Base-by-base conservation (phyloP, 1,284 basidiomycete species). In the Trametes pubescens region DNA sequence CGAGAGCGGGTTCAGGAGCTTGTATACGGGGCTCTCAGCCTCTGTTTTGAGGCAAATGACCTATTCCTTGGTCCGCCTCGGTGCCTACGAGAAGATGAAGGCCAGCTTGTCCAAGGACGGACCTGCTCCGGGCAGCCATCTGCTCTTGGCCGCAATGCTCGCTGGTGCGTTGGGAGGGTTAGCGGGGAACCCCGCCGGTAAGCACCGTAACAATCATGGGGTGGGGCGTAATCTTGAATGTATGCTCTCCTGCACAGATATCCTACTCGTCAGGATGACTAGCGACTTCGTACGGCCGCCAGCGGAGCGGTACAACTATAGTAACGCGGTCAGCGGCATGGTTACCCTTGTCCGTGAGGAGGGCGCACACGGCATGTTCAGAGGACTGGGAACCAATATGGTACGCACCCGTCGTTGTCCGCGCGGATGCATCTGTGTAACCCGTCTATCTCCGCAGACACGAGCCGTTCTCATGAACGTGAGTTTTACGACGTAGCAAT, bases 31-130 rank as follows among this genome's bases (percentile, higher is more conserved):
- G 38, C 83, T 96, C 35, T 89, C 90, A 11, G 95, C 94, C 18
- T 94, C 94, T 2, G 78, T 96, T 48, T 80, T 96, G 72, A 87
- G 95, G 51, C 95, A 96, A 79, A 95, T 96, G 94, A 91, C 93
- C 10, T 96, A 96, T 74, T 94, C 93, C 0, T 84, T 96, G 59
- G 93, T 95, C 53, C 90, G 95, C 16, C 81, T 97, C 57, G 94
- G 94, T 38, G 86, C 84, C 37, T 96, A 96, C 75, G 95, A 97
- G 75, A 86, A 88, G 60, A 82, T 91, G 74, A 93, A 93, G 73
- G 76, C 79, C 24, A 77, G 78, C 13, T 71, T 92, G 51, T 83
- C 85, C 14, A 73, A 76, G 65, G 74, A 82, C 55, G 82, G 85
- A 4, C 74, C 66, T 10, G 81, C 88, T 14, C 85, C 85, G 6